Conservation (phyloP, 305 asterid species). For the Petunia hybrid region DNA sequence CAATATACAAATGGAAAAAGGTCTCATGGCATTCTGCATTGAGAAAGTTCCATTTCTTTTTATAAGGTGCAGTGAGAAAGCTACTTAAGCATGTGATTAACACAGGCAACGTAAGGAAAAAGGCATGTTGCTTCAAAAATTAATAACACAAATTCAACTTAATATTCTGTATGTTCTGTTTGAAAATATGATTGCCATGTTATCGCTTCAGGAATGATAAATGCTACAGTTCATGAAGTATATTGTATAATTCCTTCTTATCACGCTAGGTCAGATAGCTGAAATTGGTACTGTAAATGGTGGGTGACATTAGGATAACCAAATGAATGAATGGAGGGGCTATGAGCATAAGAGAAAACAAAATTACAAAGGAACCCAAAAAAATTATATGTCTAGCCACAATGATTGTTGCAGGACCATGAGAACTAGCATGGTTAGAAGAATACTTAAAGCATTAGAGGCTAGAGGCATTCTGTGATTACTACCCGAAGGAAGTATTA, state of each 20-base stretch:
- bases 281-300: not conserved
- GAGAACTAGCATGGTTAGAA: conserved; percentile 27
- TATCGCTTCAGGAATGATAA: conserved; percentile 20
- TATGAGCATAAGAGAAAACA: conserved; percentile 22
- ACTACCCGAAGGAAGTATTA: conserved; percentile 52
- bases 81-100: conserved; percentile 10
- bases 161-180: not conserved
- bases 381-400: conserved; percentile 21
- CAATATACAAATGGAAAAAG: not conserved
- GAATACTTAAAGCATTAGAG: conserved; percentile 21
- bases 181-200: not conserved
- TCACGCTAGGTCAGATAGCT: not conserved
- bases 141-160: not conserved
- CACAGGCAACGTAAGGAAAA: conserved; percentile 10
- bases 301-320: not conserved
- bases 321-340: conserved; percentile 22
- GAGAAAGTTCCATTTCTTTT: not conserved
- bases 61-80: conserved; percentile 11
- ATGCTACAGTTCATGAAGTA: not conserved
- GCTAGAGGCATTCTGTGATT: conserved; percentile 23
- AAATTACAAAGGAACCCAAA: conserved; percentile 3
- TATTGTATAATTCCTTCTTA: not conserved
- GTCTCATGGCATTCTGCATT: not conserved
- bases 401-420: conserved; percentile 23
- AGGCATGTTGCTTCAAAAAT: not conserved